Conservation (phyloP, 306 rosid genomes). For the Lathyrus oleraceus region DNA sequence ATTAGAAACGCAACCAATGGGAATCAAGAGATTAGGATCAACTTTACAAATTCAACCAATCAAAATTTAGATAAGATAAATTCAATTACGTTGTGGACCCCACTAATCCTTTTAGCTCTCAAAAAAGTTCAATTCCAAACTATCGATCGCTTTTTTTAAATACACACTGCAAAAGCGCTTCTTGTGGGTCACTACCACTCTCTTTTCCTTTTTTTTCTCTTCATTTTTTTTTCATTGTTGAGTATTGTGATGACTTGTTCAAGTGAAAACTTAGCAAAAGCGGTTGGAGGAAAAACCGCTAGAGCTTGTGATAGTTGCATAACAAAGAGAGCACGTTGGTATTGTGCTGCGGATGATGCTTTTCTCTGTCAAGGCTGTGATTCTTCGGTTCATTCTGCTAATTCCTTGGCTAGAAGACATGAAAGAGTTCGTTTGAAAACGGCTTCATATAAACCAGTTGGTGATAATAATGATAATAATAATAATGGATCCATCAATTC, state of each 20-base stretch:
- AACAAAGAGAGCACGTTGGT: constrained; percentile 89
- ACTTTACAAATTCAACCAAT: constrained; percentile 51
- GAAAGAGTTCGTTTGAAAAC: constrained; percentile 67
- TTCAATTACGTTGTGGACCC: constrained; percentile 36
- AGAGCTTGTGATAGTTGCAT: constrained; percentile 92
- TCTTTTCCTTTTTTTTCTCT: background rate
- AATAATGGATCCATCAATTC: constrained; percentile 1
- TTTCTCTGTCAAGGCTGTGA: constrained; percentile 86
- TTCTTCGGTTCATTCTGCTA: constrained; percentile 84
- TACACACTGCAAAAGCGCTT: constrained; percentile 57
- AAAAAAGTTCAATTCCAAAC: constrained; percentile 53
- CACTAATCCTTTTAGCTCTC: constrained; percentile 40
- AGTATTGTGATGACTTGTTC: constrained; percentile 40
- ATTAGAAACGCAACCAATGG: constrained; percentile 51
- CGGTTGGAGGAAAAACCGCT: constrained; percentile 73
- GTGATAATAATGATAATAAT: background rate
- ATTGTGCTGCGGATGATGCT: constrained; percentile 96
- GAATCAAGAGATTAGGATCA: constrained; percentile 45
- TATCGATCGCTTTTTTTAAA: constrained; percentile 29
- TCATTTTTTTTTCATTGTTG: background rate
- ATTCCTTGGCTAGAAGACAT: constrained; percentile 71
- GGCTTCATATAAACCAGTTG: constrained; percentile 41
- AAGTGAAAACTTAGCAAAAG: constrained; percentile 50
- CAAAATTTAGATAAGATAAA: constrained; percentile 56
- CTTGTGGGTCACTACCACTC: constrained; percentile 50